Evolutionary conservation across 1,284 basidiomycete genomes (phyloP).

Genomic region (Cryptococcus amylolentus): DNA sequence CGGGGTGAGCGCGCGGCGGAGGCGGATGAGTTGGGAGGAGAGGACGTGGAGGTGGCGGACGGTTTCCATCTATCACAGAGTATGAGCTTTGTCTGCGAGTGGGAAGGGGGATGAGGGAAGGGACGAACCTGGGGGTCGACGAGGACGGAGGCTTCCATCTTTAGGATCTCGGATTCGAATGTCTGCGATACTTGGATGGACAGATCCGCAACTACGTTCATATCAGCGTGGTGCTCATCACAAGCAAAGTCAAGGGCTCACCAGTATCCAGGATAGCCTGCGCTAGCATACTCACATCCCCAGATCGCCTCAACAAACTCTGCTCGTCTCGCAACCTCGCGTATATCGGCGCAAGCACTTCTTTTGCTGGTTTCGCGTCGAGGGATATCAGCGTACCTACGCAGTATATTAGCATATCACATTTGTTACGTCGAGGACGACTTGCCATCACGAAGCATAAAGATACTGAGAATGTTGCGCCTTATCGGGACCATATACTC

Average conservation of each 20-base stretch:
- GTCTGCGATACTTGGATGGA: constrained; percentile 40
- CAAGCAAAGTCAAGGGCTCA: constrained; percentile 43
- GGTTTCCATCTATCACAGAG: constrained; percentile 38
- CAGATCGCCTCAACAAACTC: constrained; percentile 42
- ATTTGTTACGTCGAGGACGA: neutral
- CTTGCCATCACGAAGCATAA: constrained; percentile 48
- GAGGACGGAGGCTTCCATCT: constrained; percentile 46
- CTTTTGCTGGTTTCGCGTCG: constrained; percentile 31
- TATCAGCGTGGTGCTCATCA: constrained; percentile 16
- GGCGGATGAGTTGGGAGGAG: constrained; percentile 47
- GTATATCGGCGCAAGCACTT: constrained; percentile 47
- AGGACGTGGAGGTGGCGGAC: constrained; percentile 48
- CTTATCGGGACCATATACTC: constrained; percentile 49
- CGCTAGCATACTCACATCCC: constrained; percentile 49
- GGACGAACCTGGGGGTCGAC: constrained; percentile 37
- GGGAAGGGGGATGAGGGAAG: neutral
- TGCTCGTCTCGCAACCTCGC: constrained; percentile 43
- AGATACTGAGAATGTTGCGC: constrained; percentile 41
- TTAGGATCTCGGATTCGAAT: constrained; percentile 48
- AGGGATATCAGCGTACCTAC: constrained; percentile 46
- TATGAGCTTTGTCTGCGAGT: neutral
- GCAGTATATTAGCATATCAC: constrained; percentile 4
- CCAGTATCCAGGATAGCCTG: constrained; percentile 47
- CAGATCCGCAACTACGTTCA: neutral
- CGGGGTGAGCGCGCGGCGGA: constrained; percentile 42